Base-by-base conservation (phyloP, 129 eudicot species). In the Helichrysum umbraculigerum region DNA sequence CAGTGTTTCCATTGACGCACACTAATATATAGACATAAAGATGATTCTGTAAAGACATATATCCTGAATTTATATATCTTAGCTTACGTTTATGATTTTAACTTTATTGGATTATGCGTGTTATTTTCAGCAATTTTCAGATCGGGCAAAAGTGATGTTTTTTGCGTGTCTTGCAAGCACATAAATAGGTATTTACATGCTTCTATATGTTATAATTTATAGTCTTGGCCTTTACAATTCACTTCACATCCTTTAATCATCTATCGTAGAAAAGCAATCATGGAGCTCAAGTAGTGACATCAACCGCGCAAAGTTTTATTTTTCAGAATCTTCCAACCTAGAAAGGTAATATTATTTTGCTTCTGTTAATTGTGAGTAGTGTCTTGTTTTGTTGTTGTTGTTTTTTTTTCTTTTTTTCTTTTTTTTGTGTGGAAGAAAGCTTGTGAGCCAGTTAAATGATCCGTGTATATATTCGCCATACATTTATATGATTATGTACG, bases 231-330 rank as follows among this genome's bases (percentile, higher is more conserved):
- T 44, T 75, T 63, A 16, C 19, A 62, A 11, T 25, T 39, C 0
- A 20, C 15, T 34, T 34, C 58, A 17, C 68, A 11, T 63, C 15
- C 3, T 50, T 61, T 25, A 70, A 56, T 70, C 11, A 10, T 79
- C 37, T 56, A 74, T 71, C 25, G 44, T 56, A 41, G 37, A 33
- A 19, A 19, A 57, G 75, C 68, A 80, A 57, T 39, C 75, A 56
- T 80, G 83, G 64, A 66, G 37, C 79, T 80, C 79, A 44, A 80
- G 60, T 57, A 41, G 70, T 56, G 69, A 66, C 60, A 32, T 66
- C 61, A 39, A 32, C 37, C 28, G 42, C 4, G 7, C 74, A 66
- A 73, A 66, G 61, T 51, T 59, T 33, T 32, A 50, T 14, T 5
- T 21, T 21, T 34, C 39, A 12, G 14, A 37, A 11, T 72, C 19